Evolutionary conservation across 2,329 filamentous ascomycete genomes (phyloP).

Genomic region (Clonostachys chloroleuca): DNA sequence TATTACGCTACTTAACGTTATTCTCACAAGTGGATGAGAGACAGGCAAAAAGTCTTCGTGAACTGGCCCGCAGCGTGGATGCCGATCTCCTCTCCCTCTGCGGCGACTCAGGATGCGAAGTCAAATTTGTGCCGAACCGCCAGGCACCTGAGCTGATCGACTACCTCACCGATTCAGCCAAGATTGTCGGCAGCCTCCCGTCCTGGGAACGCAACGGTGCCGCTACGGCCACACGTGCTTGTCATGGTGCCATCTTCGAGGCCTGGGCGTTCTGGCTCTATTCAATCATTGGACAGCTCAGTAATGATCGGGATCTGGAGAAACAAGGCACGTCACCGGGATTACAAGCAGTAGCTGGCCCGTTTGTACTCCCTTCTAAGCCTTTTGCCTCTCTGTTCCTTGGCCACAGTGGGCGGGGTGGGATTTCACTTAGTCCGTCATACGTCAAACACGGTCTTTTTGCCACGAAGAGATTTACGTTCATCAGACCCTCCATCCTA

Average conservation of each 20-base stretch:
- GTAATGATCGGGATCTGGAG: slow-evolving; percentile 24
- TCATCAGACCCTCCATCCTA: slow-evolving; percentile 10
- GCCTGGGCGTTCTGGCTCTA: slow-evolving; percentile 36
- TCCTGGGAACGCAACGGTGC: slow-evolving; percentile 21
- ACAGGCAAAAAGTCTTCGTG: slow-evolving; percentile 11
- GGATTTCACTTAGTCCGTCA: slow-evolving; percentile 24
- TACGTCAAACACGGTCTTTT: slow-evolving; percentile 28
- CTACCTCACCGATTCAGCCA: slow-evolving; percentile 23
- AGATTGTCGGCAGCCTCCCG: slow-evolving; percentile 13
- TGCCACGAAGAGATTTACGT: slow-evolving; percentile 23
- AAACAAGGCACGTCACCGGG: slow-evolving; percentile 8
- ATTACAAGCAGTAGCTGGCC: slow-evolving; percentile 22
- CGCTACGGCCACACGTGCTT: slow-evolving; percentile 17
- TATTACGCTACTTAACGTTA: slow-evolving; percentile 26
- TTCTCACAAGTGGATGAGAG: slow-evolving; percentile 20
- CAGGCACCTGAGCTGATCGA: slow-evolving; percentile 24
- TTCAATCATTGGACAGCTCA: slow-evolving; percentile 30
- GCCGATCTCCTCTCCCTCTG: slow-evolving; percentile 24
- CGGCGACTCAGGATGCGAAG: slow-evolving; percentile 20
- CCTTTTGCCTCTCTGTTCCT: slow-evolving; percentile 29
- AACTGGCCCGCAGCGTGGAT: slow-evolving; percentile 23
- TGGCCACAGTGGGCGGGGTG: slow-evolving; percentile 26
- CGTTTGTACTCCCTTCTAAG: slow-evolving; percentile 30
- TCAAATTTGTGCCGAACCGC: slow-evolving; percentile 21
- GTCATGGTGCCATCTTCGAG: slow-evolving; percentile 28